Evolutionary conservation across 805 yeast species (phyloP), one percentile per base, ranked within the genome.

Genomic region (Candida nitratophila): DNA sequence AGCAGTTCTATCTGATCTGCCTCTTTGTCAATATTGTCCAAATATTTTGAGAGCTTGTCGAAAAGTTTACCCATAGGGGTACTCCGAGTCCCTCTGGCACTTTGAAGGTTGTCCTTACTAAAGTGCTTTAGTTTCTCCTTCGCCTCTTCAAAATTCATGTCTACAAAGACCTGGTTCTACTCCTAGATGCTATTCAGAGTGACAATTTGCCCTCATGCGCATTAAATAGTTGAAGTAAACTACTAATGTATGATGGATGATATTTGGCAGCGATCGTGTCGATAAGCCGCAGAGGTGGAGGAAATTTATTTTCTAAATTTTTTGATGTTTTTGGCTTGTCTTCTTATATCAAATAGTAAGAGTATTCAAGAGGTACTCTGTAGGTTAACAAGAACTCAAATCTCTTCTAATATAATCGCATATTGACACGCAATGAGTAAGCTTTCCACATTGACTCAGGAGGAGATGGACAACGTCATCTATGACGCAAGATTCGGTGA

Each of bases 401-500:
- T n/a, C n/a, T n/a, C n/a, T n/a, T n/a, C n/a, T n/a, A n/a, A n/a
- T n/a, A n/a, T n/a, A n/a, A n/a, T n/a, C n/a, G n/a, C n/a, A n/a
- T 33, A 16, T 33, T 6, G 5, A 33, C 20, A 21, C 19, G 48
- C 39, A 12, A 61, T 60, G 66, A 38, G 49, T 2, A 55, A 56
- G 44, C 49, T 58, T n/a, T 47, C 56, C 6, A 40, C 42, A 9
- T 65, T 77, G 31, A 61, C 73, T 6, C 86, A 79, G 58, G 96
- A 89, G 51, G 95, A 89, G 53, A 81, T 79, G 68, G 96, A 86
- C 50, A 81, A 84, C 41, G 77, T 90, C 44, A 72, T 89, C 40
- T 81, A 80, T 45, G 95, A 87, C 55, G 87, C 96, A 37, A 77
- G 99, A 60, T 81, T 73, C 29, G 97, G 97, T 7, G 98, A 91